These are phyloP conservation scores for Neonectria ditissima DNA, from an alignment of 2,329 filamentous ascomycete genomes.

Conservation along the genomic window DNA sequence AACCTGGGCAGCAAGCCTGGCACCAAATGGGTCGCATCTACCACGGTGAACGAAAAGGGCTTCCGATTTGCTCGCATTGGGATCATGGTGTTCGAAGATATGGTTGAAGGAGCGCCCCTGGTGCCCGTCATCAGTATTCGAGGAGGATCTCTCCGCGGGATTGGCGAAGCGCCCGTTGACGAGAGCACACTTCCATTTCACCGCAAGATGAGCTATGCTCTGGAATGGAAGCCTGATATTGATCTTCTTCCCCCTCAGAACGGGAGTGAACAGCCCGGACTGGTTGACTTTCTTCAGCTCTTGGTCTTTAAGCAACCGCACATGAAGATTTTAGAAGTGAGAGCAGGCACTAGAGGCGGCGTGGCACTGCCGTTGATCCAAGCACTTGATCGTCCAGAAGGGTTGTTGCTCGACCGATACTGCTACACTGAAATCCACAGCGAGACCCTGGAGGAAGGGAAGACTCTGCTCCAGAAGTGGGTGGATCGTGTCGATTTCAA, in stretches of 20 bases:
- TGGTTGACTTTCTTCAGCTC: conserved; percentile 21
- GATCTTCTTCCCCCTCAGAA: conserved; percentile 16
- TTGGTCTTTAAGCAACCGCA: conserved; percentile 29
- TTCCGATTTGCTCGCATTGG: conserved; percentile 26
- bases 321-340: conserved; percentile 27
- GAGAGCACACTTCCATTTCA: conserved; percentile 22
- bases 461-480: conserved; percentile 15
- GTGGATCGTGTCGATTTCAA: conserved; percentile 12
- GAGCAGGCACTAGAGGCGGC: background rate
- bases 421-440: conserved; percentile 6
- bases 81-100: conserved; percentile 27
- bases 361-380: conserved; percentile 17
- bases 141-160: conserved; percentile 25
- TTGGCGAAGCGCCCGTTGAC: conserved; percentile 24
- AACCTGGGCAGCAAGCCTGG: conserved; percentile 19
- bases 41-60: conserved; percentile 19
- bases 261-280: background rate
- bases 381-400: conserved; percentile 20
- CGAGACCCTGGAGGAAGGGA: conserved; percentile 9
- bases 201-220: conserved; percentile 28
- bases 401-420: conserved; percentile 19
- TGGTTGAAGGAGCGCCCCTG: background rate
- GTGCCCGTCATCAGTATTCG: conserved; percentile 19
- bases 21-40: conserved; percentile 26
- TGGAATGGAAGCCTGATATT: conserved; percentile 24